Percentiles rank a stretch among this genome's conserved stretches.
phyloP scores from a whole-genome alignment of 192 early-diverging fungal species.

The Gryganskiella cystojenkinii region DNA sequence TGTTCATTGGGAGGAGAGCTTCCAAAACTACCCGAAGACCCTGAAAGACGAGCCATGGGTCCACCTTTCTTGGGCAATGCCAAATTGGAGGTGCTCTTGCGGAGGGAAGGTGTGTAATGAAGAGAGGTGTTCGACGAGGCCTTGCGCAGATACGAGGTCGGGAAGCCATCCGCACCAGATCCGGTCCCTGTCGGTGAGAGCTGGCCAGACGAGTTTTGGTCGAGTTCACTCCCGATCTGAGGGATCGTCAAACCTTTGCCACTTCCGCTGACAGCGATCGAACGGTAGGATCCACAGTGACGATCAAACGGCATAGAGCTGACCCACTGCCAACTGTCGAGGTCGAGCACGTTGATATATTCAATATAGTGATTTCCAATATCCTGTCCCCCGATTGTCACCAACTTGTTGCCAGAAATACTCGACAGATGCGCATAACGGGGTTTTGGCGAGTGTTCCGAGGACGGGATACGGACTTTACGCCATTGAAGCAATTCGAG shows the following conservation, averaged over 20 bases:
- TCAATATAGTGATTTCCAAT: slow-evolving; percentile 80
- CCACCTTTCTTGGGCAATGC: slow-evolving; percentile 36
- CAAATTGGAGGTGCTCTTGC: slow-evolving; percentile 49
- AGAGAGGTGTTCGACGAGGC: slow-evolving; percentile 21
- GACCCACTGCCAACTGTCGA: slow-evolving; percentile 75
- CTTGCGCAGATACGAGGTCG: slow-evolving; percentile 36
- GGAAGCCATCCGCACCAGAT: slow-evolving; percentile 23
- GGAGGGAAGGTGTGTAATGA: slow-evolving; percentile 31
- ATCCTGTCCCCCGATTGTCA: slow-evolving; percentile 83
- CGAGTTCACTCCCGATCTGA: slow-evolving; percentile 46
- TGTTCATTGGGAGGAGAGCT: slow-evolving; percentile 39
- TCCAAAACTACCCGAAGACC: slow-evolving; percentile 33
- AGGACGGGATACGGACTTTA: slow-evolving; percentile 55
- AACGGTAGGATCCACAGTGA: slow-evolving; percentile 83
- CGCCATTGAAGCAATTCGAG: slow-evolving; percentile 76
- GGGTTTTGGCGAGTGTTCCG: slow-evolving; percentile 67
- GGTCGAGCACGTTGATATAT: slow-evolving; percentile 83
- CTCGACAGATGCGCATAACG: slow-evolving; percentile 84
- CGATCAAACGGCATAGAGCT: slow-evolving; percentile 73
- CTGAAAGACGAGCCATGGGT: slow-evolving; percentile 42
- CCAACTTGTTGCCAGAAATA: slow-evolving; percentile 69
- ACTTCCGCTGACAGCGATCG: slow-evolving; percentile 71
- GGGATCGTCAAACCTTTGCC: slow-evolving; percentile 54
- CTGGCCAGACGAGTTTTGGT: slow-evolving; percentile 8
- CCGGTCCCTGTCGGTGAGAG: slow-evolving; percentile 21